Evolutionary conservation across 2,329 filamentous ascomycete species (phyloP).

Genomic region (Ceratocystis variospora): DNA sequence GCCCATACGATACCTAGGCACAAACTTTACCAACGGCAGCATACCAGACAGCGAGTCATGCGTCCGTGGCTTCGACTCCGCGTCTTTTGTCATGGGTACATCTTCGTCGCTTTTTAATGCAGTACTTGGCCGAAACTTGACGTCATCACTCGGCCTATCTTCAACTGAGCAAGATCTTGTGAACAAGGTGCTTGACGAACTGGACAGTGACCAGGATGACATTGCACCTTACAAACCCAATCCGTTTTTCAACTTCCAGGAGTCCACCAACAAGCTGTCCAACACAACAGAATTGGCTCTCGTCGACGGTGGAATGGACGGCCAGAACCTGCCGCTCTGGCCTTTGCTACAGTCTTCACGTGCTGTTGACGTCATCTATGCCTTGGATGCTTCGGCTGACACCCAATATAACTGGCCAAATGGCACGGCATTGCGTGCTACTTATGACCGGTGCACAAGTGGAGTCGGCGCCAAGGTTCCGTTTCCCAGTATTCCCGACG

Average conservation of each 20-base stretch:
- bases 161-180: slow-evolving; percentile 30
- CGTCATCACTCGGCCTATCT: slow-evolving; percentile 19
- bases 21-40: slow-evolving; percentile 40
- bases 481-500: slow-evolving; percentile 46
- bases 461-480: slow-evolving; percentile 37
- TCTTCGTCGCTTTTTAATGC: slow-evolving; percentile 72
- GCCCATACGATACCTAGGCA: slow-evolving; percentile 46
- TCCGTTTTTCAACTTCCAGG: slow-evolving; percentile 41
- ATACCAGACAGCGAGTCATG: slow-evolving; percentile 33
- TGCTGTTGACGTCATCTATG: slow-evolving; percentile 48
- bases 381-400: slow-evolving; percentile 51
- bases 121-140: slow-evolving; percentile 40
- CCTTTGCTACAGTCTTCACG: slow-evolving; percentile 40
- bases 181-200: slow-evolving; percentile 35
- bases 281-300: slow-evolving; percentile 47
- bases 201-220: slow-evolving; percentile 53
- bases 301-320: slow-evolving; percentile 68
- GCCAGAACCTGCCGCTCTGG: slow-evolving; percentile 67
- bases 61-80: slow-evolving; percentile 58
- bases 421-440: slow-evolving; percentile 43
- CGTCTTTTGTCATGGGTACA: slow-evolving; percentile 69
- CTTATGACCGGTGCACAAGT: slow-evolving; percentile 39
- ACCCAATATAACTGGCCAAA: slow-evolving; percentile 45
- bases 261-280: slow-evolving; percentile 31
- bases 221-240: slow-evolving; percentile 59